phyloP scores from a whole-genome alignment of 2,329 filamentous ascomycete species.

The Botryotinia globosa region DNA sequence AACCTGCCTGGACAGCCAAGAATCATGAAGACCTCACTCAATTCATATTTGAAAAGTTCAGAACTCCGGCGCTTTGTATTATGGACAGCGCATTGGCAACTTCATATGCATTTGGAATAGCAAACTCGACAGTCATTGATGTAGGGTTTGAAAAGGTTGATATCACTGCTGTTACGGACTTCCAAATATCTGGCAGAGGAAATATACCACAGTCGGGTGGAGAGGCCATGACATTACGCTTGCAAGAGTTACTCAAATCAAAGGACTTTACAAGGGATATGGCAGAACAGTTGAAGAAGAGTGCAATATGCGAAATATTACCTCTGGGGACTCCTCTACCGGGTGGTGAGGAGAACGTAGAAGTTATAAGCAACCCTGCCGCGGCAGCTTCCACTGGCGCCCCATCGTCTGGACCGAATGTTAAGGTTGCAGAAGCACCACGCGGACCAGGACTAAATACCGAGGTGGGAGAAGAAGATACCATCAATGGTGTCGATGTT shows the following conservation, averaged over 20 bases:
- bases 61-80: constrained; percentile 85
- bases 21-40: constrained; percentile 86
- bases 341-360: constrained; percentile 47
- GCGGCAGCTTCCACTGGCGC: constrained; percentile 38
- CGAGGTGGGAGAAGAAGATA: constrained; percentile 39
- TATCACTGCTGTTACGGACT: constrained; percentile 85
- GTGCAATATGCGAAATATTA: constrained; percentile 63
- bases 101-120: constrained; percentile 74
- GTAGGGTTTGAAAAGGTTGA: constrained; percentile 92
- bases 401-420: constrained; percentile 37
- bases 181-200: constrained; percentile 65
- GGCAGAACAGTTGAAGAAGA: constrained; percentile 69
- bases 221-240: constrained; percentile 75
- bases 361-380: constrained; percentile 36
- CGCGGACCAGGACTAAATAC: constrained; percentile 26
- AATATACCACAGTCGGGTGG: constrained; percentile 70
- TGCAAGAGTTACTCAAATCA: constrained; percentile 62
- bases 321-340: constrained; percentile 50
- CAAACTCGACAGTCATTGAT: constrained; percentile 82
- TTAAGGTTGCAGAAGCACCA: constrained; percentile 37
- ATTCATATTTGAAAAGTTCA: constrained; percentile 97
- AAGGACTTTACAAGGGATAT: constrained; percentile 63
- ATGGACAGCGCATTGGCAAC: constrained; percentile 87
- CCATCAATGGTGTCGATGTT: constrained; percentile 42
- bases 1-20: constrained; percentile 84